Evolutionary conservation across 108 stramenopile genomes (phyloP).

Genomic region (Craspedostauros australis): DNA sequence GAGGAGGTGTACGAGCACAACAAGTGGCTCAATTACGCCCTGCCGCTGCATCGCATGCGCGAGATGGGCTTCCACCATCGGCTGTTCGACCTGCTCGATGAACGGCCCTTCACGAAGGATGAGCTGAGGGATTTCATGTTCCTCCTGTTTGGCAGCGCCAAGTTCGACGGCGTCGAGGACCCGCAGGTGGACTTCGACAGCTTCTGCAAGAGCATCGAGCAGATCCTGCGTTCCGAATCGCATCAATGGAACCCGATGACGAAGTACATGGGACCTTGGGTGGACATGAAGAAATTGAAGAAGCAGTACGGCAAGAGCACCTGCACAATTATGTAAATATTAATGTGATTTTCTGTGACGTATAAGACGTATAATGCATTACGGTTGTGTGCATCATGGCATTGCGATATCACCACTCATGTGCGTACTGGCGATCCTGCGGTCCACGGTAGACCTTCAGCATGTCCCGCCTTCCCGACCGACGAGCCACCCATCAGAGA

Average conservation of each 20-base stretch:
- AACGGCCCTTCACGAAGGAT: slow-evolving; percentile 47
- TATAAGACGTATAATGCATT: no score
- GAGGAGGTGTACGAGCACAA: slow-evolving; percentile 76
- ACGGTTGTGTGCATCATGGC: no score
- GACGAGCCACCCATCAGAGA: no score
- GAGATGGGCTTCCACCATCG: slow-evolving; percentile 84
- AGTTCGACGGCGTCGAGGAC: slow-evolving; percentile 64
- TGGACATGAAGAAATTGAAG: slow-evolving; percentile 49
- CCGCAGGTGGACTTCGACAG: slow-evolving; percentile 56
- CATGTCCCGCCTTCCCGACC: no score
- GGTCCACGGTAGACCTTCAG: no score
- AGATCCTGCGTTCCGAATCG: slow-evolving; percentile 29
- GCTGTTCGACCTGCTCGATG: slow-evolving; percentile 83
- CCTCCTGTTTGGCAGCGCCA: slow-evolving; percentile 51
- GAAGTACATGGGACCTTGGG: slow-evolving; percentile 63
- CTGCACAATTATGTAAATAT: no score
- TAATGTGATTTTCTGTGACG: no score
- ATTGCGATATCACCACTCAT: no score
- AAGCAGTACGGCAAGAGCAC: slow-evolving; percentile 17
- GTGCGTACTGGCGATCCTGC: no score
- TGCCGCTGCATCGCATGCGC: slow-evolving; percentile 76
- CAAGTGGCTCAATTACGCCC: slow-evolving; percentile 83
- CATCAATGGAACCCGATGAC: slow-evolving; percentile 65
- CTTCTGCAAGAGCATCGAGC: slow-evolving; percentile 32
- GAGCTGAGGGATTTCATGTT: slow-evolving; percentile 68